These are phyloP conservation scores for Phymatotrichopsis omnivora DNA, from an alignment of 2,329 filamentous ascomycete genomes.

Conservation along the genomic window DNA sequence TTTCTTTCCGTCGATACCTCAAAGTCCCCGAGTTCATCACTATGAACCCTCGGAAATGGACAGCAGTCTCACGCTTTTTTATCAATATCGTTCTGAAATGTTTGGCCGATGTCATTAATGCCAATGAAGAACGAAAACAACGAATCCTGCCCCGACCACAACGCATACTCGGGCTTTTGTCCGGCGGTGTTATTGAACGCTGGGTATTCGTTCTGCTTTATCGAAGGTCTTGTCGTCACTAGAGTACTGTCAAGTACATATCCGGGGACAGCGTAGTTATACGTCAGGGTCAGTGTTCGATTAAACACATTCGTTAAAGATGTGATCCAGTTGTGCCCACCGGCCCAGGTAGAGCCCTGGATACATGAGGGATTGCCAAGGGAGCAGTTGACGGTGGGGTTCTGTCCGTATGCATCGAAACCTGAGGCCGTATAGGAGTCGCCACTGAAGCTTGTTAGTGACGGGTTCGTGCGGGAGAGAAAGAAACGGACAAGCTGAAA, in stretches of 20 bases:
- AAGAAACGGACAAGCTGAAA: conserved; percentile 12
- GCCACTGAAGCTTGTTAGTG: conserved; percentile 36
- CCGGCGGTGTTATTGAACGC: conserved; percentile 38
- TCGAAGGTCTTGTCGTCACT: conserved; percentile 43
- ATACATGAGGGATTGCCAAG: conserved; percentile 52
- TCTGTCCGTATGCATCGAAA: conserved; percentile 45
- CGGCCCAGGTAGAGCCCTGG: conserved; percentile 43
- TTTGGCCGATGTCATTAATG: conserved; percentile 47
- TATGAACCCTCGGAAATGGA: background rate
- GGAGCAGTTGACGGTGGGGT: conserved; percentile 46
- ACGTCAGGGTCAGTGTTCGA: conserved; percentile 41
- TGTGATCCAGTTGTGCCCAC: conserved; percentile 46
- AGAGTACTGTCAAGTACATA: conserved; percentile 45
- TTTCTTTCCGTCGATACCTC: too few relatives aligned
- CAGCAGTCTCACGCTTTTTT: conserved; percentile 13
- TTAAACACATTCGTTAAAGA: conserved; percentile 43
- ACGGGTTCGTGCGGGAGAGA: too few relatives aligned
- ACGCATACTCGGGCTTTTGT: too few relatives aligned
- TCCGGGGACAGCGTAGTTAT: conserved; percentile 47
- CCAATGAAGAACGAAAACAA: conserved; percentile 46
- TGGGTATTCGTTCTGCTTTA: conserved; percentile 44
- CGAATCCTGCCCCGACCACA: conserved; percentile 35
- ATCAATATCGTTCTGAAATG: conserved; percentile 33
- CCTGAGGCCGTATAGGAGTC: conserved; percentile 52
- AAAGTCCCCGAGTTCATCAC: too few relatives aligned